Base-by-base conservation (phyloP, 2,329 filamentous ascomycete species). In the Phialophora macrospora region DNA sequence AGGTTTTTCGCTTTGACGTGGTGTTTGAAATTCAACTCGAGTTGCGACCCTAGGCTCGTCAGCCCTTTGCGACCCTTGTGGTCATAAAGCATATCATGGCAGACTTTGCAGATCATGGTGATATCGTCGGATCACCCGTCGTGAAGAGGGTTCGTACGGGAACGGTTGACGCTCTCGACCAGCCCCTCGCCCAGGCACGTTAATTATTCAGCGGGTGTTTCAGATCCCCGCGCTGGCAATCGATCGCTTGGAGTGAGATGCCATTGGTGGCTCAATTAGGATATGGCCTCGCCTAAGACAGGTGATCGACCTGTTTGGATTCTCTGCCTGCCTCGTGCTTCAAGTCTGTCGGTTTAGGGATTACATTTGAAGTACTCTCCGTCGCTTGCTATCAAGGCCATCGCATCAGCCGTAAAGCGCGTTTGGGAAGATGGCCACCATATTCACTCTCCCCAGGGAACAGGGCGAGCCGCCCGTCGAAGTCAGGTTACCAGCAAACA, bases 101-200 rank as follows among this genome's bases (percentile, higher is more conserved):
- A 65, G 17, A 65, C 63, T 48, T 54, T 55, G 51, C 63, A 65
- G 26, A 65, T 30, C 63, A 65, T 65, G 20, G 17, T 52, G 8
- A 46, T n/a, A 49, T 17, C 8, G 48, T 28, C 20, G 48, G 48
- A 44, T 44, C 14, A 17, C 38, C 34, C 4, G 14, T n/a, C 38
- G 4, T 44, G 38, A n/a, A 44, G 38, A n/a, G 17, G 7, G 38
- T 17, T 44, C 6, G 38, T 17, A n/a, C 14, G 14, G 38, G 6
- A 44, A 44, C 38, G 17, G 14, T 44, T 4, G 38, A 44, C 4
- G 38, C 38, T n/a, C 38, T 44, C 38, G 17, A 44, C 38, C 17
- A 44, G 38, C 38, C 38, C 14, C 38, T n/a, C 6, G 14, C 38
- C 38, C 38, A 44, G 38, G 38, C 38, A n/a, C 38, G n/a, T 44